Percentiles rank a stretch among this genome's conserved stretches.
phyloP scores from a whole-genome alignment of 169 alveolate species.

The Sarcocystis neurona region DNA sequence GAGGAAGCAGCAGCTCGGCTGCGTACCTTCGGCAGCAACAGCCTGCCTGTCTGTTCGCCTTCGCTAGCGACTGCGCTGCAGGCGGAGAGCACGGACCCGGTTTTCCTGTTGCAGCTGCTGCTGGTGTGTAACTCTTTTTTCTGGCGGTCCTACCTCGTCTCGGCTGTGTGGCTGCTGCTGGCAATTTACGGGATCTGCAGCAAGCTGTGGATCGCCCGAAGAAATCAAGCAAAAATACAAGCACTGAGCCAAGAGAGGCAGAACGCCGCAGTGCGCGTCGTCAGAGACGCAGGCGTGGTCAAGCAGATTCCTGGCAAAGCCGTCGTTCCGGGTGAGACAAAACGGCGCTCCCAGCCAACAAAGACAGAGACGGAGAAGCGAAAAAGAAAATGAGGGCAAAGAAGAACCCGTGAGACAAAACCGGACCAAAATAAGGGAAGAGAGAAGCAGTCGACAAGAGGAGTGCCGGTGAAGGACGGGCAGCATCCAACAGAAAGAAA shows the following conservation, averaged over 20 bases:
- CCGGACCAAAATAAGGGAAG: no score
- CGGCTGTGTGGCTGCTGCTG: slow-evolving; percentile 50
- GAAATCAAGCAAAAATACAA: slow-evolving; percentile 29
- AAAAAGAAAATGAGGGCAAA: no score
- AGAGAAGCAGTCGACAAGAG: no score
- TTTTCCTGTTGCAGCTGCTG: slow-evolving; percentile 40
- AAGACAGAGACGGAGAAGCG: no score
- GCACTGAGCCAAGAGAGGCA: neutral
- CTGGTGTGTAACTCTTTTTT: slow-evolving; percentile 34
- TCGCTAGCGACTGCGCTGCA: no score
- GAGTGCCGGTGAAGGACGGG: no score
- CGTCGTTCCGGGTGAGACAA: slow-evolving; percentile 59
- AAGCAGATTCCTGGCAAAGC: neutral
- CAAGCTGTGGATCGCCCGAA: neutral
- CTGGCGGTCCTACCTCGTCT: slow-evolving; percentile 50
- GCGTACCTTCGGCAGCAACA: no score
- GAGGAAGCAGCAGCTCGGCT: no score
- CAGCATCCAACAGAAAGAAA: no score
- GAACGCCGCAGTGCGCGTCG: neutral
- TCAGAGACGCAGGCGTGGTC: neutral
- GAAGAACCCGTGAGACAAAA: no score
- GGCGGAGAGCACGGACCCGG: slow-evolving; percentile 7
- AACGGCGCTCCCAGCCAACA: no score
- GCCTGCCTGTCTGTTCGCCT: no score
- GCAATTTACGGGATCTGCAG: slow-evolving; percentile 9